phyloP scores from a whole-genome alignment of 305 asterid species.

The Fraxinus greggii region DNA sequence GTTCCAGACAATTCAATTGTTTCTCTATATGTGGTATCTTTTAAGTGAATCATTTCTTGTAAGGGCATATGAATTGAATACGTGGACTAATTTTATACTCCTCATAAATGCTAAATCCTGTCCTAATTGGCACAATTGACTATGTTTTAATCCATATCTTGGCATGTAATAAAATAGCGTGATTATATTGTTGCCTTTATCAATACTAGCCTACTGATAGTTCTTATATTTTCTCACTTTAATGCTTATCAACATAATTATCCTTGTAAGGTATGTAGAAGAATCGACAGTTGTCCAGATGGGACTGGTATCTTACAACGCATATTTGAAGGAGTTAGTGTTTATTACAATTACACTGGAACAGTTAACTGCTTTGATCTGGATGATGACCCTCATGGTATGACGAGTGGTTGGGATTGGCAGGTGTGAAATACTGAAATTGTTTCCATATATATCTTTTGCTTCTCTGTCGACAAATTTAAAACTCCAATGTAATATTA shows the following conservation, averaged over 20 bases:
- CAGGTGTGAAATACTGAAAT: constrained; percentile 47
- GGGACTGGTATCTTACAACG: constrained; percentile 59
- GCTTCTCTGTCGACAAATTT: constrained; percentile 11
- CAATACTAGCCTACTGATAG: neutral
- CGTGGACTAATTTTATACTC: neutral
- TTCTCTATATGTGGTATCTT: neutral
- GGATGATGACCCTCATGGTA: constrained; percentile 89
- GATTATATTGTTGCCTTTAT: neutral
- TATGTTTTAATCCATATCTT: neutral
- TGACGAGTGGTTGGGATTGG: constrained; percentile 86
- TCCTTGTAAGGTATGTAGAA: constrained; percentile 64
- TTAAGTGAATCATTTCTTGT: neutral
- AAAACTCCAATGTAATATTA: neutral
- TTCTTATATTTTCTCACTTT: neutral
- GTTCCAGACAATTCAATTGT: neutral
- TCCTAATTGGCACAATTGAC: neutral
- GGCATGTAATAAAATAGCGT: neutral
- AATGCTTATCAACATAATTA: constrained; percentile 17
- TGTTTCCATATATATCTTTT: neutral
- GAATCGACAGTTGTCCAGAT: constrained; percentile 62
- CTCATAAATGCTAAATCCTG: neutral
- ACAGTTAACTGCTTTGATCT: constrained; percentile 63
- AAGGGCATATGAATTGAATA: neutral
- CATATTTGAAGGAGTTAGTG: constrained; percentile 69
- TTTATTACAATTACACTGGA: constrained; percentile 83